Percentiles rank a stretch among this genome's conserved stretches.
These are phyloP conservation scores for Diddensiella transvaalensis DNA, from an alignment of 805 yeast genomes.

Conservation along the genomic window DNA sequence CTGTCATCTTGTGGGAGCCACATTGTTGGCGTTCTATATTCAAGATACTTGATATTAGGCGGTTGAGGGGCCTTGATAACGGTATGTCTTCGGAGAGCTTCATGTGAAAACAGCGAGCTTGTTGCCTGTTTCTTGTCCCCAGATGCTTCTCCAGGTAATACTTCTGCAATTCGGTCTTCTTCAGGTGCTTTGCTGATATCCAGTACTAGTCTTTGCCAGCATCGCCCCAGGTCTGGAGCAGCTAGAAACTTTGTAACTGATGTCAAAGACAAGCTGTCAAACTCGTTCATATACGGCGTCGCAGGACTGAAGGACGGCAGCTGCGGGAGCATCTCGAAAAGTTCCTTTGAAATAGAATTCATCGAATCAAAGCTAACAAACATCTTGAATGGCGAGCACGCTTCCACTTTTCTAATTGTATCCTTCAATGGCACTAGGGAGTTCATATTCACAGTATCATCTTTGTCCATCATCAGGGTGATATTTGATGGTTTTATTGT, in stretches of 20 bases:
- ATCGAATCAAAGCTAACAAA: conserved; percentile 18
- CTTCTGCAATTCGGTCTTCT: not conserved
- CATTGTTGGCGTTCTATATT: conserved; percentile 83
- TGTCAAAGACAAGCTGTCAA: conserved; percentile 26
- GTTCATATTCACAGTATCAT: conserved; percentile 7
- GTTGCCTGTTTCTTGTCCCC: conserved; percentile 4
- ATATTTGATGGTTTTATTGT: not conserved
- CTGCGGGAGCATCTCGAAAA: conserved; percentile 25
- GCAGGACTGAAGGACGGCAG: conserved; percentile 17
- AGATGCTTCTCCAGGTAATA: not conserved
- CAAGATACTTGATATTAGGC: conserved; percentile 76
- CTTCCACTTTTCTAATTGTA: conserved; percentile 1
- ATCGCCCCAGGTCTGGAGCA: conserved; percentile 26
- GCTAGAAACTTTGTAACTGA: conserved; percentile 33
- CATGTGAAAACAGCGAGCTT: conserved; percentile 20
- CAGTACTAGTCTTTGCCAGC: conserved; percentile 33
- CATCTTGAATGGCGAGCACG: conserved; percentile 20
- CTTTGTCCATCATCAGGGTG: not conserved
- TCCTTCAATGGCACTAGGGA: conserved; percentile 17
- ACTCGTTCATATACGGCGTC: conserved; percentile 25
- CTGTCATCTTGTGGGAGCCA: conserved; percentile 96
- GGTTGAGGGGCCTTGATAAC: conserved; percentile 83
- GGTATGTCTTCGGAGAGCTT: conserved; percentile 22
- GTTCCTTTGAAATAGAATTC: conserved; percentile 24
- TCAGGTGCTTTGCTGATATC: conserved; percentile 13